phyloP scores from a whole-genome alignment of 2,329 filamentous ascomycete genomes.

The Curvularia verruculosa region DNA sequence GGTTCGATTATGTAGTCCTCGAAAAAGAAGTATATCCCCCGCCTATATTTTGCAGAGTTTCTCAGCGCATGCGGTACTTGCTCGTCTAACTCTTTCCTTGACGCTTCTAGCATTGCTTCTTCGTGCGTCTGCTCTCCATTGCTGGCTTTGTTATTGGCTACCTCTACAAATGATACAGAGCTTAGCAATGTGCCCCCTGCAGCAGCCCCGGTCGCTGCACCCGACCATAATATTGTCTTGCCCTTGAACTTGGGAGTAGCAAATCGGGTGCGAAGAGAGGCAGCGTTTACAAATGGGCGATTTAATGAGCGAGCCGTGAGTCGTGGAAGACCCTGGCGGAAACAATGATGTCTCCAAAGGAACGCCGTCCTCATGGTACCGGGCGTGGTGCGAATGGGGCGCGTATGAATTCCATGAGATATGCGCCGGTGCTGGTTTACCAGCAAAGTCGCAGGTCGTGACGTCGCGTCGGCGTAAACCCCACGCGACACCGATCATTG shows the following conservation, averaged over 20 bases:
- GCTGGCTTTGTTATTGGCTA: slow-evolving; percentile 58
- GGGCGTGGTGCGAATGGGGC: slow-evolving; percentile 25
- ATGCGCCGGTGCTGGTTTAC: slow-evolving; percentile 3
- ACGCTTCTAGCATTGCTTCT: slow-evolving; percentile 83
- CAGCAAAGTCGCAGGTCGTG: slow-evolving; percentile 20
- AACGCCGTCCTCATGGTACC: slow-evolving; percentile 58
- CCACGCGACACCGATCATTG: slow-evolving; percentile 24
- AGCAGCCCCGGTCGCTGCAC: slow-evolving; percentile 31
- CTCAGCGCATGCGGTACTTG: slow-evolving; percentile 67
- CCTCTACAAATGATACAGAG: slow-evolving; percentile 64
- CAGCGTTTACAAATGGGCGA: slow-evolving; percentile 37
- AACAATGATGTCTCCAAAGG: slow-evolving; percentile 58
- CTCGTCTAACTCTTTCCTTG: slow-evolving; percentile 76
- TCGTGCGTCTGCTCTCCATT: slow-evolving; percentile 71
- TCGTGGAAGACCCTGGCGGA: slow-evolving; percentile 49
- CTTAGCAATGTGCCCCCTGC: slow-evolving; percentile 51
- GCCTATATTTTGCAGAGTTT: slow-evolving; percentile 64
- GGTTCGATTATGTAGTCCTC: slow-evolving; percentile 81
- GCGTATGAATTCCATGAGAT: slow-evolving; percentile 36
- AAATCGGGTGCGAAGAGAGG: slow-evolving; percentile 41
- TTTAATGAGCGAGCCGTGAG: slow-evolving; percentile 25
- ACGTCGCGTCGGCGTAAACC: slow-evolving; percentile 31
- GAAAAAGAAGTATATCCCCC: slow-evolving; percentile 68
- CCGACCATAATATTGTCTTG: slow-evolving; percentile 42
- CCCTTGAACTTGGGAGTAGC: slow-evolving; percentile 44